Conservation (phyloP, 192 early-diverging fungal species). For the Backusella australiensis region DNA sequence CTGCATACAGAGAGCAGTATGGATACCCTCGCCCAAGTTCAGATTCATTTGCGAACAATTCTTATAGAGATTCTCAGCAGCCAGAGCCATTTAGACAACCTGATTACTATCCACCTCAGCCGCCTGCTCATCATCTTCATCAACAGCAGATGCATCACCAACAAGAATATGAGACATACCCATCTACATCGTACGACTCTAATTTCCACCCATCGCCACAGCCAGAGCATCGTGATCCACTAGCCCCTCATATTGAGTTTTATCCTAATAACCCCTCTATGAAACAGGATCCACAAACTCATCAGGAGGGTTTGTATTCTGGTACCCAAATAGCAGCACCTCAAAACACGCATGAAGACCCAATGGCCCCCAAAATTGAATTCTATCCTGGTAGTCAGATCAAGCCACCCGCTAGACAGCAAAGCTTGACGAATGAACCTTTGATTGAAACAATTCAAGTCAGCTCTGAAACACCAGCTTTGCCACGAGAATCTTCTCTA, state of each 20-base stretch:
- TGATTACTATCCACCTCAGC: neutral
- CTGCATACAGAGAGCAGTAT: neutral
- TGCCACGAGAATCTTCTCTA: neutral
- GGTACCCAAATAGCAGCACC: neutral
- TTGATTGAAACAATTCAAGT: neutral
- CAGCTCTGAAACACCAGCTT: neutral
- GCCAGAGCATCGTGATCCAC: neutral
- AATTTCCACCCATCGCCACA: neutral
- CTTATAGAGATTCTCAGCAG: neutral
- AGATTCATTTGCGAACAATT: neutral
- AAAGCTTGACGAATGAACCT: neutral
- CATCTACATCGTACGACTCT: neutral
- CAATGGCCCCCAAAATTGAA: neutral
- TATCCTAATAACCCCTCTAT: neutral
- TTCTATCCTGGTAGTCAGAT: neutral
- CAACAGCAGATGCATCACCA: neutral
- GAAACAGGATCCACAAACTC: neutral
- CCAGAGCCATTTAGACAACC: neutral
- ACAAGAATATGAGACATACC: neutral
- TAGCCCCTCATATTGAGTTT: constrained; percentile 1
- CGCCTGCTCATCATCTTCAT: neutral
- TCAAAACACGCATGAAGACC: neutral
- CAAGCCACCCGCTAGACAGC: neutral
- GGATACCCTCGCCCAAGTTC: neutral
- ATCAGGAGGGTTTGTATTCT: neutral